Conservation (phyloP, 2,329 filamentous ascomycete species). For the Diaporthe ilicicola region DNA sequence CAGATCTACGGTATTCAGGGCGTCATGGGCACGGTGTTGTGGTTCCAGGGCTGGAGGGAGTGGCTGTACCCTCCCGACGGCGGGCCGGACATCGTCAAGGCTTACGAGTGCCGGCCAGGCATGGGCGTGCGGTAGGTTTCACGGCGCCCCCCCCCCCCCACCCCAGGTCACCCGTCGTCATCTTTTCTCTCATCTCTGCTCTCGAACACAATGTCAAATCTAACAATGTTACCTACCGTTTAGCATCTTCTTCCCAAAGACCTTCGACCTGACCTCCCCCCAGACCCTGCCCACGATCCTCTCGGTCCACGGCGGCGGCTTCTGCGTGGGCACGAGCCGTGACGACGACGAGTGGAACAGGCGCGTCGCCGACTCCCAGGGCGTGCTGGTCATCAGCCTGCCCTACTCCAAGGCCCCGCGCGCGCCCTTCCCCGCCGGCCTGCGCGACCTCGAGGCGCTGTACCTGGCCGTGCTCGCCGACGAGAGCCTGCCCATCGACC, state of each 20-base stretch:
- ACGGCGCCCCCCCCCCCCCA: no score
- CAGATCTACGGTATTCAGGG: slow-evolving; percentile 26
- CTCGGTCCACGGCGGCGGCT: slow-evolving; percentile 62
- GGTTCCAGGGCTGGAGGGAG: slow-evolving; percentile 29
- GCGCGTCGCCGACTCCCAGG: slow-evolving; percentile 49
- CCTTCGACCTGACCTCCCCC: slow-evolving; percentile 43
- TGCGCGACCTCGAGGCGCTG: slow-evolving; percentile 56
- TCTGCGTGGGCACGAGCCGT: slow-evolving; percentile 51
- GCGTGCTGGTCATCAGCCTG: slow-evolving; percentile 55
- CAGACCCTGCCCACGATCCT: slow-evolving; percentile 52
- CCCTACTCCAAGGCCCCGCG: slow-evolving; percentile 58
- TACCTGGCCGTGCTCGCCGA: slow-evolving; percentile 52
- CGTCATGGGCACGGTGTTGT: slow-evolving; percentile 8
- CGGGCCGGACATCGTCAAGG: slow-evolving; percentile 26
- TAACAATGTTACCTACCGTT: not conserved
- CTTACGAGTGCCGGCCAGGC: slow-evolving; percentile 19
- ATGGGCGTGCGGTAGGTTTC: slow-evolving; percentile 19
- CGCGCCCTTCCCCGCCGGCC: slow-evolving; percentile 52
- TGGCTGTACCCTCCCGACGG: slow-evolving; percentile 25
- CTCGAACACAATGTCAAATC: no score
- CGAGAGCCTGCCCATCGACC: slow-evolving; percentile 54
- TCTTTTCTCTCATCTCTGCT: no score
- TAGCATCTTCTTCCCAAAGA: slow-evolving; percentile 51
- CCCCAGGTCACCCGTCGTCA: no score
- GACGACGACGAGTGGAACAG: slow-evolving; percentile 58